phyloP scores from a whole-genome alignment of 768 basidiomycete species.

The Termitomyces sp. region DNA sequence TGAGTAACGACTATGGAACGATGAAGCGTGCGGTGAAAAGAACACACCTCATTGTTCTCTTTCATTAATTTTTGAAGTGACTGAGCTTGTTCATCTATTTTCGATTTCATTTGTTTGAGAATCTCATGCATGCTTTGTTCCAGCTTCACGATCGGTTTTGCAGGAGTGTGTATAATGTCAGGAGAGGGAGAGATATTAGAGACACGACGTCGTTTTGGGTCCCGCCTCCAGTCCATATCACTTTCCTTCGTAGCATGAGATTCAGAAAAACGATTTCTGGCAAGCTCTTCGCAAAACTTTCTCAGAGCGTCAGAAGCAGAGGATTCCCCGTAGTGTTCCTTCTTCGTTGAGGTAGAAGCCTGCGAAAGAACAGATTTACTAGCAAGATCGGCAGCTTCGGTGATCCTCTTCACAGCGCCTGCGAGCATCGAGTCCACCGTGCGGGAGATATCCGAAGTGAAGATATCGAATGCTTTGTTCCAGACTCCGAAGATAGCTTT shows the following conservation, averaged over 20 bases:
- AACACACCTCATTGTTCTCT: slow-evolving; percentile 43
- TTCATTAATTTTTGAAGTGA: slow-evolving; percentile 37
- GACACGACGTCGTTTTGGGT: slow-evolving; percentile 25
- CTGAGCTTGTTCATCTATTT: slow-evolving; percentile 45
- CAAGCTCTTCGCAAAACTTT: not conserved
- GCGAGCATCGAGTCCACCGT: slow-evolving; percentile 30
- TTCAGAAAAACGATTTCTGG: not conserved
- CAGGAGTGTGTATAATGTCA: slow-evolving; percentile 10
- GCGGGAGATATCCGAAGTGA: slow-evolving; percentile 37
- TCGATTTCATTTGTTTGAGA: slow-evolving; percentile 42
- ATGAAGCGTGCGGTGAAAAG: not conserved
- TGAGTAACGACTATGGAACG: slow-evolving; percentile 3
- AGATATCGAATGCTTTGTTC: slow-evolving; percentile 39
- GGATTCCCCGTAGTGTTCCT: not conserved
- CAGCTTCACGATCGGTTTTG: slow-evolving; percentile 9
- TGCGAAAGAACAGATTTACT: not conserved
- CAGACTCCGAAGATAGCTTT: slow-evolving; percentile 41
- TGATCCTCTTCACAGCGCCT: slow-evolving; percentile 27
- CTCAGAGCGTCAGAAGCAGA: not conserved
- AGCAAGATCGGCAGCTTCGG: slow-evolving; percentile 13
- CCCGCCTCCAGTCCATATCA: slow-evolving; percentile 11
- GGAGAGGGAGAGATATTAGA: slow-evolving; percentile 1
- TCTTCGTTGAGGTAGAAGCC: not conserved
- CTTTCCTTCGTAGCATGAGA: not conserved
- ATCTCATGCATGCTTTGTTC: slow-evolving; percentile 20